Evolutionary conservation across 192 early-diverging fungal genomes (phyloP).

Genomic region (Entophlyctis helioformis): DNA sequence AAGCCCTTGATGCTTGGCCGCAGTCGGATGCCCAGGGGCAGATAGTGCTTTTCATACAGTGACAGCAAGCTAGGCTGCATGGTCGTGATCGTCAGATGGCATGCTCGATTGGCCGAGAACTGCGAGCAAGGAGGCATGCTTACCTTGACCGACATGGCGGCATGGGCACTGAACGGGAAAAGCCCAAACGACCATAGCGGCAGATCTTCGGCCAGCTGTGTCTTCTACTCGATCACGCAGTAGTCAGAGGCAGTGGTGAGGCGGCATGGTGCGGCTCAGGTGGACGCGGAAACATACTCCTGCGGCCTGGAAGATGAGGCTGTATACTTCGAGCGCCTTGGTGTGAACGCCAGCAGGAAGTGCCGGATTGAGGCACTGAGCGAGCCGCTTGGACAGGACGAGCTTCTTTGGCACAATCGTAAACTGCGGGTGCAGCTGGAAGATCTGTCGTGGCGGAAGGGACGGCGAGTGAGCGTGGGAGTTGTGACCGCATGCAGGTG

Average conservation of each 20-base stretch:
- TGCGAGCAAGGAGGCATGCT: background rate
- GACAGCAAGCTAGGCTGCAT: conserved; percentile 63
- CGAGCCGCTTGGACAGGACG: conserved; percentile 78
- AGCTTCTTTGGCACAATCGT: conserved; percentile 70
- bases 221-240: conserved; percentile 31
- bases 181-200: conserved; percentile 79
- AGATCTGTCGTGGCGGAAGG: conserved; percentile 35
- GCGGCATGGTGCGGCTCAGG: too few relatives aligned
- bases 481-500: background rate
- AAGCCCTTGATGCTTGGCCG: conserved; percentile 68
- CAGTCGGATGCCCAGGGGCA: conserved; percentile 59
- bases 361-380: conserved; percentile 90
- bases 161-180: conserved; percentile 82
- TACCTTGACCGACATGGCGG: conserved; percentile 64
- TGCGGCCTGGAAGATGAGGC: conserved; percentile 50
- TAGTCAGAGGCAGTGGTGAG: too few relatives aligned
- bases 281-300: conserved; percentile 35
- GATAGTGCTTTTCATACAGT: conserved; percentile 62
- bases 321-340: conserved; percentile 82
- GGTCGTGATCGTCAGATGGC: background rate
- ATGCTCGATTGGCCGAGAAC: background rate
- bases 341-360: conserved; percentile 91
- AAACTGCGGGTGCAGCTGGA: conserved; percentile 68
- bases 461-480: background rate
- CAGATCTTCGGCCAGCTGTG: conserved; percentile 70